Evolutionary conservation across 306 rosid genomes (phyloP).

Genomic region (Argentina anserina): DNA sequence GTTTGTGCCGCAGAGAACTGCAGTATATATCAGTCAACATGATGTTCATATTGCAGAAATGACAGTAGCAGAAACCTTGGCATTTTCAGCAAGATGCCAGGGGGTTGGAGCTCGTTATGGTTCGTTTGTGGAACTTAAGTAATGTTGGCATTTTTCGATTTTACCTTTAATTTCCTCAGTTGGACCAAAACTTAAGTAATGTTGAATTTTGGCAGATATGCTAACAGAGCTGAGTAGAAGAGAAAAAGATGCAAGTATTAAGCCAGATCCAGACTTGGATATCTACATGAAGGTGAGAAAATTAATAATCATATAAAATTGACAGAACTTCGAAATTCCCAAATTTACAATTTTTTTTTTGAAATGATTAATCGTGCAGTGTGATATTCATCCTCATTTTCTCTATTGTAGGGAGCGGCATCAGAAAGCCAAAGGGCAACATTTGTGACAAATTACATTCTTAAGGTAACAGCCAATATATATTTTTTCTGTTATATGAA

Average conservation of each 20-base stretch:
- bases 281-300: conserved; percentile 25
- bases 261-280: conserved; percentile 25
- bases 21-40: conserved; percentile 20
- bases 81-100: conserved; percentile 26
- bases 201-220: conserved; percentile 4
- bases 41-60: conserved; percentile 23
- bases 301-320: background rate
- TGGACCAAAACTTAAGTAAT: background rate
- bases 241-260: conserved; percentile 17
- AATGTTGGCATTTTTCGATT: background rate
- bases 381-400: background rate
- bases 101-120: conserved; percentile 28
- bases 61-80: conserved; percentile 23
- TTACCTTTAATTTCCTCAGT: background rate
- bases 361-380: background rate
- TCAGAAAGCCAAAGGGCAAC: conserved; percentile 8
- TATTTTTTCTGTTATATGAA: background rate
- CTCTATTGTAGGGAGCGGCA: conserved; percentile 1
- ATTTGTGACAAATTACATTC: conserved; percentile 15
- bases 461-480: conserved; percentile 10
- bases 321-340: background rate
- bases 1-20: conserved; percentile 17
- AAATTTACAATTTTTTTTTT: background rate
- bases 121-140: background rate
- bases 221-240: conserved; percentile 20